A percentile compares a stretch with the other conserved stretches of the same genome.
Evolutionary conservation across 2,329 filamentous ascomycete genomes (phyloP).

Genomic region (Penicillium hordei): DNA sequence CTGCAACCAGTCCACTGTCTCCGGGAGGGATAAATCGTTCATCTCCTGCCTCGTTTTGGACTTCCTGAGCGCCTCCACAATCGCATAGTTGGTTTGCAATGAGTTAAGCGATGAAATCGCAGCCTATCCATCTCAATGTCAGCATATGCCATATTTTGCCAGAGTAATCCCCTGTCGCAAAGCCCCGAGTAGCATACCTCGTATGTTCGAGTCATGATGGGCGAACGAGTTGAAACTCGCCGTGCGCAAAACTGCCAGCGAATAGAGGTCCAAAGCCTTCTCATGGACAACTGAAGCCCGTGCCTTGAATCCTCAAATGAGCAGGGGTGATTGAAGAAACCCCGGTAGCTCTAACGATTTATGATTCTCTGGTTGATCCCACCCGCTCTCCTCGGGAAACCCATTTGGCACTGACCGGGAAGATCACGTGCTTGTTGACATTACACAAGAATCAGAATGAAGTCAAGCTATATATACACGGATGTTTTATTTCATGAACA

Average conservation of each 20-base stretch:
- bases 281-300: conserved; percentile 30
- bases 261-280: conserved; percentile 25
- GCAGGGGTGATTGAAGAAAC: conserved; percentile 20
- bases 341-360: conserved; percentile 18
- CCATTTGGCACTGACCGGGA: conserved; percentile 12
- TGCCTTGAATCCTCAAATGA: conserved; percentile 14
- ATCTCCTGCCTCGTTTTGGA: conserved; percentile 63
- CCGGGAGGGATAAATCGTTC: conserved; percentile 74
- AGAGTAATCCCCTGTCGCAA: neutral
- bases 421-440: conserved; percentile 21
- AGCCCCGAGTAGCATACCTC: conserved; percentile 30
- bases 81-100: conserved; percentile 75
- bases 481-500: neutral
- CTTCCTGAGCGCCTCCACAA: conserved; percentile 74
- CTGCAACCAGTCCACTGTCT: conserved; percentile 75
- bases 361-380: conserved; percentile 13
- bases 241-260: conserved; percentile 20
- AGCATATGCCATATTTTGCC: conserved; percentile 6
- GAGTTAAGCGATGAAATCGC: conserved; percentile 73
- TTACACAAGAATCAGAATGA: neutral
- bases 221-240: conserved; percentile 33
- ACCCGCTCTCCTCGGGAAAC: conserved; percentile 27
- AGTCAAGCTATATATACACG: neutral
- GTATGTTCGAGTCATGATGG: conserved; percentile 42
- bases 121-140: conserved; percentile 46